Base-by-base conservation (phyloP, 176 grass and related monocot genomes). In the Phoenix roebelenii region DNA sequence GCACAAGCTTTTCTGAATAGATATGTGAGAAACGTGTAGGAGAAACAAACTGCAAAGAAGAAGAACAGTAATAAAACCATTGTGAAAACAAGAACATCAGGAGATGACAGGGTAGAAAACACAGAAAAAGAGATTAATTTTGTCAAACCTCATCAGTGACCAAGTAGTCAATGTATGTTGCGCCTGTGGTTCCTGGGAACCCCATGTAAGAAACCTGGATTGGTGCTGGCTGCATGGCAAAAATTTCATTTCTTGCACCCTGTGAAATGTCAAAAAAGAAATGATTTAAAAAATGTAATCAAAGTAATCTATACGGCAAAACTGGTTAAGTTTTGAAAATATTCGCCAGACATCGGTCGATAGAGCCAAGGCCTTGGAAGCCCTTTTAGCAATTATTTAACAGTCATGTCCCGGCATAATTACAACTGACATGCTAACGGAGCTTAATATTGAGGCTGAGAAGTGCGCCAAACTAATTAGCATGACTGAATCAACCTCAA, bases 201-300 rank as follows among this genome's bases (percentile, higher is more conserved):
- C 89, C 89, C 89, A 93, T 93, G 74, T 93, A 93, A 0, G 89
- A 93, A 66, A 93, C 89, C 70, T 93, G 89, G 39, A 93, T 79
- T 24, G 89, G 89, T 56, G 84, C 71, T 51, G 89, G 89, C 52
- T 78, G 80, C 71, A 93, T 76, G 16, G 89, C 89, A 63, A 93
- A 93, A 73, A 93, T 87, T 84, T 93, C 89, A 59, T 85, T 93
- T 71, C 80, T 87, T 19, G 89, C 89, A 48, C 89, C 89, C 89
- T 93, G 66, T 26, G 72, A 75, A n/a, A 79, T 25, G 30, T 44
- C 35, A 44, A 44, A 44, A 35, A 35, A 14, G 35, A 44, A 44
- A 44, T 14, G 35, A 44, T 9, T 44, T 44, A 2, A 12, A 44
- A 35, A 10, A 44, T 44, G 9, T 44, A 14, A 44, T 12, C 3